Evolutionary conservation across 2,329 filamentous ascomycete species (phyloP), one percentile per base, ranked within the genome.

Genomic region (Arthrobotrys sphaeroides): DNA sequence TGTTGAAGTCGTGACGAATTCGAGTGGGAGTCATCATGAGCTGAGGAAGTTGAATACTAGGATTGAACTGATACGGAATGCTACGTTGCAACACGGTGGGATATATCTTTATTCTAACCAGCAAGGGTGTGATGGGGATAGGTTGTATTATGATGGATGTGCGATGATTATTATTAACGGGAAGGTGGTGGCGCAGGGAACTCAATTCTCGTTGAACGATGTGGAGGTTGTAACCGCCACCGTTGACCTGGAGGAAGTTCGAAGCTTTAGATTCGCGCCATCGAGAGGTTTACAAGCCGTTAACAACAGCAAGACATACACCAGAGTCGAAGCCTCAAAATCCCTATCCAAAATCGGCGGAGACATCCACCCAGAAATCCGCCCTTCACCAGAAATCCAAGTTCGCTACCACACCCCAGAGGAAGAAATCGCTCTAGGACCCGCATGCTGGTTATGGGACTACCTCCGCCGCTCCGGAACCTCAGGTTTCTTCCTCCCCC

Each of bases 1-100:
- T 3, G 88, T 88, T 4, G 91, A 92, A 79, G 89, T 93, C 65
- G 86, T 91, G 77, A 88, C 88, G 6, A 94, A 94, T 81, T 88
- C 86, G 2, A 89, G 86, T 62, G 91, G 89, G 5, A 88, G 85
- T 10, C 91, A 94, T 81, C 88, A 89, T 79, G 86, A 89, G 78
- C 82, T 92, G 6, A 84, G 89, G 16, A 93, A 93, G 81, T 85
- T 93, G 0, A 83, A 90, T 69, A 87, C 84, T 0, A 84, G 89
- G 1, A 83, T 93, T 26, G 85, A 88, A 3, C 83, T 93, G 3
- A 92, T 93, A 64, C 83, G 84, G 0, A 87, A 91, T 78, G 89
- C 88, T 0, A 92, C 90, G 0, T 83, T 85, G 5, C 90, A 89
- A 80, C 82, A 82, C 72, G 84, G 84, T 13, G 84, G 84, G 28